Conservation (phyloP, 805 yeast species). For the Yarrowia sp. region DNA sequence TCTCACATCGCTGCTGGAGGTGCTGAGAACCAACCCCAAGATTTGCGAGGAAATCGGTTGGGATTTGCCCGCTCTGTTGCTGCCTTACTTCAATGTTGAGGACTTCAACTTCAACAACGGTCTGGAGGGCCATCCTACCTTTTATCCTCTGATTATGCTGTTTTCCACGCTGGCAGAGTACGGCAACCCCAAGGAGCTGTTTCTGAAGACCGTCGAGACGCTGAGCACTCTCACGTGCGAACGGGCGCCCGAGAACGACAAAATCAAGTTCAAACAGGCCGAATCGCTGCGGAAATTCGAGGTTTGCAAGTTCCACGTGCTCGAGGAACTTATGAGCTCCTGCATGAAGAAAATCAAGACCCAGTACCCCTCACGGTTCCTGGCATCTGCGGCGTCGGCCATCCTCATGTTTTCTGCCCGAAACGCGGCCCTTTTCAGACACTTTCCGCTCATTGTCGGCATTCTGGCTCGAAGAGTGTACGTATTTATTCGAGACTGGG, state of each 20-base stretch:
- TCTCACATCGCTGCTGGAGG: slow-evolving; percentile 55
- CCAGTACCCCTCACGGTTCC: slow-evolving; percentile 77
- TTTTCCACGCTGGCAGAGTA: slow-evolving; percentile 68
- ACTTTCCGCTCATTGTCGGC: slow-evolving; percentile 51
- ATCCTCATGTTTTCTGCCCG: slow-evolving; percentile 59
- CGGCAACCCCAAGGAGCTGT: slow-evolving; percentile 84
- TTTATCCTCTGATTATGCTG: slow-evolving; percentile 52
- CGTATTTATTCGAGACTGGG: slow-evolving; percentile 61
- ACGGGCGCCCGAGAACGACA: slow-evolving; percentile 36
- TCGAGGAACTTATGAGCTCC: slow-evolving; percentile 68
- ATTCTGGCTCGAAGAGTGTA: slow-evolving; percentile 66
- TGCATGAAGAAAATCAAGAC: slow-evolving; percentile 69
- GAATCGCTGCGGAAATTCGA: slow-evolving; percentile 39
- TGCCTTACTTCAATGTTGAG: slow-evolving; percentile 58
- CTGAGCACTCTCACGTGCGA: slow-evolving; percentile 52
- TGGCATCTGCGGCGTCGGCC: slow-evolving; percentile 70
- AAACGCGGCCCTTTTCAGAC: slow-evolving; percentile 51
- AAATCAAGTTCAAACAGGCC: slow-evolving; percentile 21
- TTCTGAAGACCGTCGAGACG: slow-evolving; percentile 73
- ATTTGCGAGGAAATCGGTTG: slow-evolving; percentile 69
- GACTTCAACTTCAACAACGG: slow-evolving; percentile 40
- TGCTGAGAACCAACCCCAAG: slow-evolving; percentile 50
- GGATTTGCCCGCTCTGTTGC: slow-evolving; percentile 81
- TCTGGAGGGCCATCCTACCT: slow-evolving; percentile 39
- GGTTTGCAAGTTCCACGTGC: slow-evolving; percentile 60